A percentile compares a stretch with the other conserved stretches of the same genome.
Conservation (phyloP, 2,329 filamentous ascomycete species). For the Lecanosticta acicola region DNA sequence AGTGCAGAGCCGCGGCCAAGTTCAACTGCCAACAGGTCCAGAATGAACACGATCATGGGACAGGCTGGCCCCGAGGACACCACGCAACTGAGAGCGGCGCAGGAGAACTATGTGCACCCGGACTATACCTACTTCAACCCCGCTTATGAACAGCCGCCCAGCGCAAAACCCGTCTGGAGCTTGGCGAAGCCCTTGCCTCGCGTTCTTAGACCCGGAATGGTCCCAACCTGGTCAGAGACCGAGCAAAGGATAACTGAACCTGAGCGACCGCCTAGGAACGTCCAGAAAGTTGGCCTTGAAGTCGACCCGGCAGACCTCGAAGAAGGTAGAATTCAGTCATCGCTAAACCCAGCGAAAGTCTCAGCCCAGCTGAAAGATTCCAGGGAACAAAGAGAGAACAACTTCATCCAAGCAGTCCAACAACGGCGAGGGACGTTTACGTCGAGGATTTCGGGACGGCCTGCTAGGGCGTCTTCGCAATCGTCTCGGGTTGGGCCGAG, state of each 20-base stretch:
- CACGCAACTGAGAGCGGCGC: constrained; percentile 15
- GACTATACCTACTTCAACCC: constrained; percentile 51
- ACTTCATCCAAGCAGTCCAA: constrained; percentile 21
- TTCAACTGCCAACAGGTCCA: constrained; percentile 12
- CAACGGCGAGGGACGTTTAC: constrained; percentile 17
- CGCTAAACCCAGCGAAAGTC: constrained; percentile 36
- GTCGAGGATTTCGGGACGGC: constrained; percentile 11
- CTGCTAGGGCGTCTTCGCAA: constrained; percentile 21
- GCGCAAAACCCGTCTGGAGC: constrained; percentile 49
- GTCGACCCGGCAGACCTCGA: constrained; percentile 42
- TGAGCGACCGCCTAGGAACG: constrained; percentile 22
- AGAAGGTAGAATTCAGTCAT: constrained; percentile 38
- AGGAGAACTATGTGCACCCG: constrained; percentile 42
- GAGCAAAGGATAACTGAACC: constrained; percentile 30
- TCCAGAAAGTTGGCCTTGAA: constrained; percentile 30
- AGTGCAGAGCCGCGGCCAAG: constrained; percentile 10
- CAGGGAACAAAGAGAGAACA: constrained; percentile 35
- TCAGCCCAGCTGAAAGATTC: constrained; percentile 44
- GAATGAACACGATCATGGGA: constrained; percentile 10
- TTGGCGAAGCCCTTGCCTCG: constrained; percentile 51
- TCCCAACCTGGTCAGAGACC: constrained; percentile 36
- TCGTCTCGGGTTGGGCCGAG: constrained; percentile 18
- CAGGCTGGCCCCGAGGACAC: constrained; percentile 20
- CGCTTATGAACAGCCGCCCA: constrained; percentile 48
- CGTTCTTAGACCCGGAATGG: constrained; percentile 50